These are phyloP conservation scores for Apocynum venetum DNA, from an alignment of 257 asterid genomes.

Conservation along the genomic window DNA sequence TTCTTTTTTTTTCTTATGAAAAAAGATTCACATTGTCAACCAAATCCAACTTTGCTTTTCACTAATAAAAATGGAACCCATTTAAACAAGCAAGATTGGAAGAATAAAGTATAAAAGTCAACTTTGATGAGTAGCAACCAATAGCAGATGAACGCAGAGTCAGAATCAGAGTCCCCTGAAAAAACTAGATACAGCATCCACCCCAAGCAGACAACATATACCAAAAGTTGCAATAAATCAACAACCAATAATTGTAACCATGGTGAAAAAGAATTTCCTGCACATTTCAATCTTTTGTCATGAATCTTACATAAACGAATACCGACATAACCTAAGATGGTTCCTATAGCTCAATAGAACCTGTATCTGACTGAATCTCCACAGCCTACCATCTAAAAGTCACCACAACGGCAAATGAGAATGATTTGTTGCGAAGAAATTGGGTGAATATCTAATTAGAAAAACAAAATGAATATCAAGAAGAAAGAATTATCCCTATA, in stretches of 20 bases:
- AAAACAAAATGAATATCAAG: conserved; percentile 21
- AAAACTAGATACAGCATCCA: background rate
- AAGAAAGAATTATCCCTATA: conserved; percentile 37
- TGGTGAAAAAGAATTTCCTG: conserved; percentile 18
- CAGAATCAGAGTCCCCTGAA: background rate
- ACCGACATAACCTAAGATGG: conserved; percentile 15
- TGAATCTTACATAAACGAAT: conserved; percentile 22
- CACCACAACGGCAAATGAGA: conserved; percentile 21
- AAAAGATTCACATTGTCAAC: background rate
- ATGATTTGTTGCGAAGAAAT: conserved; percentile 12
- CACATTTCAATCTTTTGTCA: conserved; percentile 28
- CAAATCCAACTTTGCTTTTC: background rate
- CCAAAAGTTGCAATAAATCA: background rate
- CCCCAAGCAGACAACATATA: background rate
- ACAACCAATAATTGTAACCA: background rate
- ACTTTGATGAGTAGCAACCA: background rate
- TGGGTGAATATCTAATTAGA: conserved; percentile 23
- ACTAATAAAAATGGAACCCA: background rate
- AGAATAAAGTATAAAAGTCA: background rate
- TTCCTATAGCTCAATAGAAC: conserved; percentile 19
- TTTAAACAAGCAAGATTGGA: background rate
- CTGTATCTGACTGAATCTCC: conserved; percentile 15
- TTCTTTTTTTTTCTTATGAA: background rate
- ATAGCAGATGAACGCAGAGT: background rate
- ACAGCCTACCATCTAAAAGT: conserved; percentile 23